These are phyloP conservation scores for Samsoniella hepiali DNA, from an alignment of 2,329 filamentous ascomycete species.

Conservation along the genomic window DNA sequence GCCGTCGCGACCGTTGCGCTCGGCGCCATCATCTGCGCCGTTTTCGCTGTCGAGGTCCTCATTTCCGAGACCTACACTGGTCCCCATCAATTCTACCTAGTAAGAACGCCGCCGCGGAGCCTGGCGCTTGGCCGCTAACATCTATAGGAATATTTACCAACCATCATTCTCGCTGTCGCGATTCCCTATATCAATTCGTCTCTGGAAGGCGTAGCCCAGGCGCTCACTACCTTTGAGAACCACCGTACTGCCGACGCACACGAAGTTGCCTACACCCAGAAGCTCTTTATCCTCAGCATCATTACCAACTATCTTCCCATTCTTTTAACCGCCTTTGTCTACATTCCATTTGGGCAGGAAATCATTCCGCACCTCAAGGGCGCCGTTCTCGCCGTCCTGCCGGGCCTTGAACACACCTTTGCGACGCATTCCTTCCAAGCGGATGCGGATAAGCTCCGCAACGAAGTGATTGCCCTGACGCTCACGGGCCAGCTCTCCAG, in stretches of 20 bases:
- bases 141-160: slow-evolving; percentile 65
- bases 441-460: slow-evolving; percentile 62
- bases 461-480: slow-evolving; percentile 73
- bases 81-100: slow-evolving; percentile 62
- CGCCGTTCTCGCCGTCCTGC: slow-evolving; percentile 49
- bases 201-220: slow-evolving; percentile 60
- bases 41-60: slow-evolving; percentile 72
- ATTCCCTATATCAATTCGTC: slow-evolving; percentile 63
- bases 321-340: slow-evolving; percentile 73
- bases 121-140: not conserved
- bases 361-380: slow-evolving; percentile 66
- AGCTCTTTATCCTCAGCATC: slow-evolving; percentile 75
- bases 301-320: slow-evolving; percentile 77
- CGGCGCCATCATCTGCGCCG: slow-evolving; percentile 63
- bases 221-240: slow-evolving; percentile 69
- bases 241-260: slow-evolving; percentile 68
- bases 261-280: slow-evolving; percentile 67
- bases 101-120: slow-evolving; percentile 31
- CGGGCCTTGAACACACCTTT: slow-evolving; percentile 47
- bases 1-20: slow-evolving; percentile 55
- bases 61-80: slow-evolving; percentile 72
- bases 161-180: slow-evolving; percentile 63
- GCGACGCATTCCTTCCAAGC: slow-evolving; percentile 56
- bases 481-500: slow-evolving; percentile 70
- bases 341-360: slow-evolving; percentile 68